These are phyloP conservation scores for Bifiguratus adelaidae DNA, from an alignment of 192 early-diverging fungal species.

Conservation along the genomic window DNA sequence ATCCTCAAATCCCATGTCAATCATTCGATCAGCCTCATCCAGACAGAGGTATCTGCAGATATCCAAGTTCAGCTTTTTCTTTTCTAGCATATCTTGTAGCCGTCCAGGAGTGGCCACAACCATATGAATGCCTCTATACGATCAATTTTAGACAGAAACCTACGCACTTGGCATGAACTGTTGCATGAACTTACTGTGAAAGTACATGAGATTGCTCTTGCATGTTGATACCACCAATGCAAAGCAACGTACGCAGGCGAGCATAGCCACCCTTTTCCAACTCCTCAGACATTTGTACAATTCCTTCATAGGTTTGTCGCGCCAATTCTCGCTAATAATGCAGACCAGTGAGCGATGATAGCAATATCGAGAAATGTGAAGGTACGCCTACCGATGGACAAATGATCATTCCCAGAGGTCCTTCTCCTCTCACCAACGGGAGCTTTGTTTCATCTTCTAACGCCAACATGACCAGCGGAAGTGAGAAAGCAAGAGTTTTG, in stretches of 20 bases:
- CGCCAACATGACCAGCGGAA: conserved; percentile 90
- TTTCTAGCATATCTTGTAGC: conserved; percentile 84
- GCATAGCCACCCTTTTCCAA: conserved; percentile 58
- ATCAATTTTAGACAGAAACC: not conserved
- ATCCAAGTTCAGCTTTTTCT: conserved; percentile 81
- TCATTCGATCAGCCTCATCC: conserved; percentile 99
- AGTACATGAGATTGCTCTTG: conserved; percentile 70
- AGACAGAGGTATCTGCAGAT: conserved; percentile 84
- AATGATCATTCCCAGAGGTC: conserved; percentile 88
- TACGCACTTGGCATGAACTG: not conserved
- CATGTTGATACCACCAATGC: conserved; percentile 95
- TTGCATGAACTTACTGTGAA: conserved; percentile 24
- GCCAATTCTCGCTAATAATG: conserved; percentile 78
- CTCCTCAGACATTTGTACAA: conserved; percentile 50
- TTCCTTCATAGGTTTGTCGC: conserved; percentile 84
- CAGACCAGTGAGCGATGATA: not conserved
- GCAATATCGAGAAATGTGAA: not conserved
- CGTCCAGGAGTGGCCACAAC: conserved; percentile 94
- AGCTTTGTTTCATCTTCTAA: conserved; percentile 84
- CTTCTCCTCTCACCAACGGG: conserved; percentile 75
- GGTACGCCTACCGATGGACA: conserved; percentile 70
- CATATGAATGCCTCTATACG: conserved; percentile 73
- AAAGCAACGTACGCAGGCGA: conserved; percentile 65
- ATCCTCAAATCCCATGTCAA: conserved; percentile 98
- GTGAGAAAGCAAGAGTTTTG: conserved; percentile 89